Evolutionary conservation across 306 rosid genomes (phyloP), one percentile per base, ranked within the genome.

Genomic region (Biancaea sappan): DNA sequence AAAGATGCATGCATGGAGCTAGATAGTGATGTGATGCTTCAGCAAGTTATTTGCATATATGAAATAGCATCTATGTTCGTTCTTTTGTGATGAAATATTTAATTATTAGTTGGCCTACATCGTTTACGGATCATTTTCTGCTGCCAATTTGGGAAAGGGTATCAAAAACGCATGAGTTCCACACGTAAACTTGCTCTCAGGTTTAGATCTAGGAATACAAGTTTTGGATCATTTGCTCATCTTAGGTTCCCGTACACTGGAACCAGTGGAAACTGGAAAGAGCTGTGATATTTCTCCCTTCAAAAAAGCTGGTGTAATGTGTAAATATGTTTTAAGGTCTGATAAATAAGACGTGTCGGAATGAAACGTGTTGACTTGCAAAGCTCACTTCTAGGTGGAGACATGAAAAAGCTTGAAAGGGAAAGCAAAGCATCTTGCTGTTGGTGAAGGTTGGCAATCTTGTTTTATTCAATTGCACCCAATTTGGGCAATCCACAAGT

Each of bases 401-500:
- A 57, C 48, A 65, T 38, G 52, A 22, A 25, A 71, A 26, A 32
- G 69, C 51, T 14, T 15, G 43, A 50, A 66, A 53, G 57, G 21
- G 40, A 34, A 54, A 41, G 15, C 44, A 13, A 58, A 77, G 18
- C 8, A 29, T 68, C 5, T 43, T 64, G 34, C 44, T 69, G 51
- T 28, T 14, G 57, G 76, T 50, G 69, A 26, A 77, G 77, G 77
- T 81, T 53, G 84, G 86, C 80, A 38, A 70, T 64, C 56, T 76
- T 71, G 57, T 43, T 71, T 76, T 38, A 13, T 32, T 43, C 59
- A 29, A 40, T 21, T 3, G 68, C 31, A 12, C 43, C 57, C 43
- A 31, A 18, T 14, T 26, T 19, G 74, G 21, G 57, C 60, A 68
- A 68, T 60, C 65, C 79, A 24, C 14, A n/a, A 53, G 24, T 68